Percentiles rank a stretch among this genome's conserved stretches.
phyloP scores from a whole-genome alignment of 495 filamentous ascomycete species.

The Penicillium odoratum region DNA sequence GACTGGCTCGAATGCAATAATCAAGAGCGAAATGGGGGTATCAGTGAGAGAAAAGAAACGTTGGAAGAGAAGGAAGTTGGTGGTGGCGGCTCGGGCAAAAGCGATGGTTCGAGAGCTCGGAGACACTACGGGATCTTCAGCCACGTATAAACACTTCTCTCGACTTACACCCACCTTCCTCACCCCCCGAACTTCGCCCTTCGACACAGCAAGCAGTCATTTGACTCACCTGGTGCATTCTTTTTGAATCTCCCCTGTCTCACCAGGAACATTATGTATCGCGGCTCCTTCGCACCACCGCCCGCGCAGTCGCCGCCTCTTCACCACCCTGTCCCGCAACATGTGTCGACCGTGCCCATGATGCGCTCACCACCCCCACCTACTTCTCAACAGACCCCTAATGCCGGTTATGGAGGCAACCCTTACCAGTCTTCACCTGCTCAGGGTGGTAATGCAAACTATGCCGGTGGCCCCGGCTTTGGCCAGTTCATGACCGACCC shows the following conservation, averaged over 20 bases:
- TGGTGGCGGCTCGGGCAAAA: constrained; percentile 43
- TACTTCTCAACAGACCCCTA: constrained; percentile 67
- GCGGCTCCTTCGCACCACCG: constrained; percentile 69
- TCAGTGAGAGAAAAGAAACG: constrained; percentile 4
- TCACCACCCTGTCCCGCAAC: constrained; percentile 96
- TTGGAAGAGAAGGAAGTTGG: constrained; percentile 16
- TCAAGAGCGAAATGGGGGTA: constrained; percentile 8
- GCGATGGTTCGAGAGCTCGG: constrained; percentile 28
- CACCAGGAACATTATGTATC: constrained; percentile 65
- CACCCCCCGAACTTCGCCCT: constrained; percentile 12
- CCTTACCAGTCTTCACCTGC: constrained; percentile 62
- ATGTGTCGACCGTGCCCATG: constrained; percentile 98
- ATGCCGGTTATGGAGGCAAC: constrained; percentile 66
- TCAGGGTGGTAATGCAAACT: constrained; percentile 54
- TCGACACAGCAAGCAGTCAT: constrained; percentile 5
- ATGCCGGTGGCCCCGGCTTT: constrained; percentile 61
- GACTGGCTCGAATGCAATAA: background rate
- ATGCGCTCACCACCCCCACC: constrained; percentile 94
- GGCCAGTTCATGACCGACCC: constrained; percentile 93
- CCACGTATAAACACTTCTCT: constrained; percentile 45
- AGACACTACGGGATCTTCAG: constrained; percentile 34
- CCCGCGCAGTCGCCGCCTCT: constrained; percentile 89
- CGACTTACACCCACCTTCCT: constrained; percentile 14
- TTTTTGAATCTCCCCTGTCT: constrained; percentile 6
- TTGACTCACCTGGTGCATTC: constrained; percentile 4